Conservation (phyloP, 2,329 filamentous ascomycete genomes). For the Aspergillus quadricinctus region DNA sequence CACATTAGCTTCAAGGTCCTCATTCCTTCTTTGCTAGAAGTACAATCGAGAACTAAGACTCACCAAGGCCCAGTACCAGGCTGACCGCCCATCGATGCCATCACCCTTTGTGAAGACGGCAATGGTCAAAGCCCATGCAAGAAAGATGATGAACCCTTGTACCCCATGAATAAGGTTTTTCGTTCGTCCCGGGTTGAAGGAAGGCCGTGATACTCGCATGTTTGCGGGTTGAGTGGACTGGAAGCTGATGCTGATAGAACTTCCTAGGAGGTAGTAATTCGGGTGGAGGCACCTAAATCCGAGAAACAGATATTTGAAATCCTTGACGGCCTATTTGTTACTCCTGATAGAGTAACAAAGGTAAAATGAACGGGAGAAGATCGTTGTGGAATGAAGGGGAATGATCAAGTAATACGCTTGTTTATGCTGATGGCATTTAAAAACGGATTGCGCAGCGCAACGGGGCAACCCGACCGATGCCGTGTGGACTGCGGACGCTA, state of each 20-base stretch:
- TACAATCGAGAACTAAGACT: constrained; percentile 15
- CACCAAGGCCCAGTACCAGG: constrained; percentile 57
- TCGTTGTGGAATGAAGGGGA: constrained; percentile 1
- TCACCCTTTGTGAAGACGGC: constrained; percentile 55
- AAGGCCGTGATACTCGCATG: constrained; percentile 28
- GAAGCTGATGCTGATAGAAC: constrained; percentile 17
- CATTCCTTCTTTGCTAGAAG: not conserved
- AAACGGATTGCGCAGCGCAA: constrained; percentile 13
- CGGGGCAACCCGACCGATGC: constrained; percentile 22
- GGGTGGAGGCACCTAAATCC: not conserved
- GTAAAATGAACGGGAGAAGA: not conserved
- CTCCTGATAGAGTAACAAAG: not conserved
- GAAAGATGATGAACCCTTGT: constrained; percentile 54
- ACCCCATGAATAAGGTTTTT: constrained; percentile 53
- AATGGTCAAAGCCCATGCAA: constrained; percentile 55
- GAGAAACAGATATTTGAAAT: not conserved
- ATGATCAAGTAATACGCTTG: constrained; percentile 15
- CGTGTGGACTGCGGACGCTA: constrained; percentile 16
- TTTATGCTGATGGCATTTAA: constrained; percentile 15
- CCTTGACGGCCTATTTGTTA: not conserved
- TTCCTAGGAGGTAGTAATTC: constrained; percentile 5
- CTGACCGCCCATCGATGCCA: constrained; percentile 50
- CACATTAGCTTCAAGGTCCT: not conserved
- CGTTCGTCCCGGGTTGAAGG: constrained; percentile 49
- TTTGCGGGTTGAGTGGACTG: constrained; percentile 11